These are phyloP conservation scores for Flaveria brownii DNA, from an alignment of 129 eudicot species.

Conservation along the genomic window DNA sequence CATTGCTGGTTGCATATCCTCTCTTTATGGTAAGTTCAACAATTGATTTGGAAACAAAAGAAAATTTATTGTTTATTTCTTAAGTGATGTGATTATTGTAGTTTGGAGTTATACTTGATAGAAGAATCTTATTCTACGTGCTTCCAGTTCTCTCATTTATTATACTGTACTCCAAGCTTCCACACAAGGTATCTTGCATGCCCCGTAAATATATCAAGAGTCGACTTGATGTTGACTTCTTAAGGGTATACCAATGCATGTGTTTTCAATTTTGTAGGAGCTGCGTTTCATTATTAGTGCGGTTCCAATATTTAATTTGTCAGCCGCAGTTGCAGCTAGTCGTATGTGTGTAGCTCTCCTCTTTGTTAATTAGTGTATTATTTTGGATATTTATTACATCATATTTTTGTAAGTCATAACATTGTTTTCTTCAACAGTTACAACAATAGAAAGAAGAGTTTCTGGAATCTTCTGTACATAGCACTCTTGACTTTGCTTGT, in stretches of 20 bases:
- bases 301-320: slow-evolving; percentile 80
- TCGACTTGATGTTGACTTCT: slow-evolving; percentile 21
- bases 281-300: slow-evolving; percentile 94
- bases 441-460: slow-evolving; percentile 84
- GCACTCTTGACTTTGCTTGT: slow-evolving; percentile 56
- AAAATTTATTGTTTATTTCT: background rate
- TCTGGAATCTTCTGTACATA: slow-evolving; percentile 67
- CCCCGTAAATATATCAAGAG: background rate
- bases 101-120: slow-evolving; percentile 80
- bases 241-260: background rate
- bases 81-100: slow-evolving; percentile 42
- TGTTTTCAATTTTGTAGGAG: slow-evolving; percentile 60
- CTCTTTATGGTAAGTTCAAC: slow-evolving; percentile 72
- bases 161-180: slow-evolving; percentile 91
- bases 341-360: slow-evolving; percentile 63
- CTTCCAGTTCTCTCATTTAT: slow-evolving; percentile 82
- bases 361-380: slow-evolving; percentile 9
- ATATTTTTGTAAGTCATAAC: background rate
- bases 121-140: slow-evolving; percentile 64
- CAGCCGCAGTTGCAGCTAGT: slow-evolving; percentile 91
- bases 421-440: slow-evolving; percentile 55
- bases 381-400: background rate
- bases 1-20: slow-evolving; percentile 90
- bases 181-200: slow-evolving; percentile 77
- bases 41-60: slow-evolving; percentile 6